These are phyloP conservation scores for Irpex sp. DNA, from an alignment of 1,284 basidiomycete species.

Conservation along the genomic window DNA sequence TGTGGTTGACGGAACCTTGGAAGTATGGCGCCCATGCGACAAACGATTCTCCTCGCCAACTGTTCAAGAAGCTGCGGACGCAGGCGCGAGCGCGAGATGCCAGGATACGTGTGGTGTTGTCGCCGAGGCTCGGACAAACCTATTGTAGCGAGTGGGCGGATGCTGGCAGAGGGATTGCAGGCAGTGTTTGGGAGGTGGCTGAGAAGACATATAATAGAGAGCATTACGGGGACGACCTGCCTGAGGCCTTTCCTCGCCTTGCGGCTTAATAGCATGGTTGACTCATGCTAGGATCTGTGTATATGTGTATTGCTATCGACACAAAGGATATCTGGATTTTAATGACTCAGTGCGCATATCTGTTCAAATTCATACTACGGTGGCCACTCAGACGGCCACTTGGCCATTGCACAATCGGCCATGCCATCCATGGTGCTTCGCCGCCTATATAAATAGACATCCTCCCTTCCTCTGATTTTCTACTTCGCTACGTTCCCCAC, in stretches of 20 bases:
- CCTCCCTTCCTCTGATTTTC: not conserved
- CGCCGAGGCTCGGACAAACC: constrained; percentile 14
- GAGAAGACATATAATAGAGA: not conserved
- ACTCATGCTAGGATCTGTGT: not conserved
- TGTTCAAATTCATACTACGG: not conserved
- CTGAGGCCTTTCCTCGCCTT: not conserved
- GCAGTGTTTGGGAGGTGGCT: constrained; percentile 22
- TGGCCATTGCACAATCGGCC: not conserved
- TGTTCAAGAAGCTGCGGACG: constrained; percentile 18
- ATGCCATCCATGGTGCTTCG: too few relatives aligned
- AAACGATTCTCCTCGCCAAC: constrained; percentile 16
- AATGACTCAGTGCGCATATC: not conserved
- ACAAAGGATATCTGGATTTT: not conserved
- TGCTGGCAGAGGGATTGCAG: constrained; percentile 15
- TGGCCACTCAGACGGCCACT: not conserved
- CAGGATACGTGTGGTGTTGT: constrained; percentile 20
- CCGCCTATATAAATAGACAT: not conserved
- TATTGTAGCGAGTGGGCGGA: constrained; percentile 21
- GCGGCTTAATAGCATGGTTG: not conserved
- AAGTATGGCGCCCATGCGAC: constrained; percentile 14
- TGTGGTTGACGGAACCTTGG: constrained; percentile 21
- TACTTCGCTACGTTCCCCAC: not conserved
- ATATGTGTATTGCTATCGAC: not conserved
- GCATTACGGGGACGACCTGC: not conserved
- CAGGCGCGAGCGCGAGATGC: constrained; percentile 18